Conservation (phyloP, 2,329 filamentous ascomycete species). For the Fragosphaeria purpurea region DNA sequence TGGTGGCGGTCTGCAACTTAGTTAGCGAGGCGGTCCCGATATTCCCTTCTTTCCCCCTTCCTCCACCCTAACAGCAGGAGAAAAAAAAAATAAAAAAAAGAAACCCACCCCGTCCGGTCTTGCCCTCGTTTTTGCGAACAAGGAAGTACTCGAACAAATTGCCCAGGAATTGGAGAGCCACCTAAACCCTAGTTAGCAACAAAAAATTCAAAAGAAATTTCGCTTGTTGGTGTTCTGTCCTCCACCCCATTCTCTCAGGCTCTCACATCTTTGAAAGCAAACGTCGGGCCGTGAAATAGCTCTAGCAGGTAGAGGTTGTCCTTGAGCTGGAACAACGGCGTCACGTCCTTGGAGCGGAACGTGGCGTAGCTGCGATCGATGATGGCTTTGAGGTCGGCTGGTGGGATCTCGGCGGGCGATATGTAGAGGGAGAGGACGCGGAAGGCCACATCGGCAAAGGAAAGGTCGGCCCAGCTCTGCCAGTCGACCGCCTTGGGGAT, state of each 20-base stretch:
- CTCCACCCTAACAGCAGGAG: too few relatives aligned
- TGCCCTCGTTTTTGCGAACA: slow-evolving; percentile 60
- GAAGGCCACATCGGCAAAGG: slow-evolving; percentile 73
- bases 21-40: too few relatives aligned
- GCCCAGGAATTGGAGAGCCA: slow-evolving; percentile 82
- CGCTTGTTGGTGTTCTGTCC: not conserved
- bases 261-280: slow-evolving; percentile 81
- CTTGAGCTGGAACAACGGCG: slow-evolving; percentile 63
- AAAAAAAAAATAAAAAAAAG: not conserved
- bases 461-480: slow-evolving; percentile 65
- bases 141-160: slow-evolving; percentile 91
- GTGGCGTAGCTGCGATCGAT: slow-evolving; percentile 80
- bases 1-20: slow-evolving; percentile 54
- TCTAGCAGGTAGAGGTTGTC: slow-evolving; percentile 81
- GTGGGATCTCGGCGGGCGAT: slow-evolving; percentile 70
- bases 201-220: too few relatives aligned
- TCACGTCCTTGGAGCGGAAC: slow-evolving; percentile 70
- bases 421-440: slow-evolving; percentile 84
- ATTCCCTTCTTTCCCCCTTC: too few relatives aligned
- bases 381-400: slow-evolving; percentile 69
- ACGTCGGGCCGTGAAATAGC: slow-evolving; percentile 92
- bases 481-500: slow-evolving; percentile 46
- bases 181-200: slow-evolving; percentile 9
- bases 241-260: not conserved
- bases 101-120: slow-evolving; percentile 42